Conservation (phyloP, 2,329 filamentous ascomycete species). For the Botryotinia globosa region DNA sequence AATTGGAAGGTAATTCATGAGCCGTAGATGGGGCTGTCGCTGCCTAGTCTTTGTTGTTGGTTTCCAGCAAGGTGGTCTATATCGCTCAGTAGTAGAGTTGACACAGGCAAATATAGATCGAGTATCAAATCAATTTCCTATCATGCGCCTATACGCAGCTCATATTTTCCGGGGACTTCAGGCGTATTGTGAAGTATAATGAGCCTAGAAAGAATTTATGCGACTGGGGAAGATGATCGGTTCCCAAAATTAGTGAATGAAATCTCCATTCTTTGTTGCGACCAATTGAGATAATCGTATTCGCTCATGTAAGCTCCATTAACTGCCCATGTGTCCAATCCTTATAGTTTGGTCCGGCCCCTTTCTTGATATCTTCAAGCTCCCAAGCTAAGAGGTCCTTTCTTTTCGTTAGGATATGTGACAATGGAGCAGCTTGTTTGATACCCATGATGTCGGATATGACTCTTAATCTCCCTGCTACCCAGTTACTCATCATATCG, state of each 20-base stretch:
- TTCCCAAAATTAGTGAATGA: neutral
- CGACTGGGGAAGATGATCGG: neutral
- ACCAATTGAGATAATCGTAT: rapidly evolving
- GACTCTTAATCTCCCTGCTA: slow-evolving; percentile 28
- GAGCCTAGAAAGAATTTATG: neutral
- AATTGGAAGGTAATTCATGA: too few relatives aligned
- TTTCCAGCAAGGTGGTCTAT: neutral
- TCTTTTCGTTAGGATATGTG: slow-evolving; percentile 21
- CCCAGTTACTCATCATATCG: slow-evolving; percentile 32
- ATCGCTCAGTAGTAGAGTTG: neutral
- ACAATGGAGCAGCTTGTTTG: slow-evolving; percentile 31
- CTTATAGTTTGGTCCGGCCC: neutral
- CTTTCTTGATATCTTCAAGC: slow-evolving; percentile 6
- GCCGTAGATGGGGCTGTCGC: neutral
- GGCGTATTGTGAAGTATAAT: neutral
- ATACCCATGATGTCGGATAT: slow-evolving; percentile 33
- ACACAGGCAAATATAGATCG: neutral
- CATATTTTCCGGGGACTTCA: too few relatives aligned
- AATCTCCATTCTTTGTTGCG: neutral
- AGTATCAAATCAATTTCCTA: neutral
- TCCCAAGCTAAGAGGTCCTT: slow-evolving; percentile 23
- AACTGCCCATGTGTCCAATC: slow-evolving; percentile 16
- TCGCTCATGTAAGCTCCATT: slow-evolving; percentile 13
- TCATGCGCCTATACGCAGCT: neutral
- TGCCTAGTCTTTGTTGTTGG: too few relatives aligned